Conservation (phyloP, 164 flowering plant species). For the Nymphaea thermarum region DNA sequence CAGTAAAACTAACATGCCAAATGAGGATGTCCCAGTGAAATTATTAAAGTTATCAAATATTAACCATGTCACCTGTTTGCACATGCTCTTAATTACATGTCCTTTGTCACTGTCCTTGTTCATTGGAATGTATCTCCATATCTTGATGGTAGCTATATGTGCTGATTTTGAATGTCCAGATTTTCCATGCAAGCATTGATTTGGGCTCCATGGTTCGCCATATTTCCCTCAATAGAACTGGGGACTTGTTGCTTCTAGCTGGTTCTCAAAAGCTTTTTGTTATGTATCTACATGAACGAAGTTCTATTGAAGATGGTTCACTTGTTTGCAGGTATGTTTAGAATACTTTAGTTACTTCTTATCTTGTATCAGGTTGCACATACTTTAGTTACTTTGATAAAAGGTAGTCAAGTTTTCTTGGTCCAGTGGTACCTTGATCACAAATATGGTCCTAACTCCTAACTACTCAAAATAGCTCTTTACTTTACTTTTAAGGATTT, state of each 20-base stretch:
- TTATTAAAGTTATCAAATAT: too few species aligned
- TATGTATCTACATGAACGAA: conserved; percentile 58
- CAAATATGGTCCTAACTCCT: too few species aligned
- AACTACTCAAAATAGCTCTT: too few species aligned
- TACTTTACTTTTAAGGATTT: too few species aligned
- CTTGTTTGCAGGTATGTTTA: conserved; percentile 54
- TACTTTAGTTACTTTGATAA: not conserved
- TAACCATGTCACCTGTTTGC: too few species aligned
- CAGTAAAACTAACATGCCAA: too few species aligned
- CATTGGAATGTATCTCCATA: too few species aligned
- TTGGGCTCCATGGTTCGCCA: conserved; percentile 37
- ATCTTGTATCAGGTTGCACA: not conserved
- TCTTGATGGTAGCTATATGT: not conserved
- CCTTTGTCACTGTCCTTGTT: too few species aligned
- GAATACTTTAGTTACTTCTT: not conserved
- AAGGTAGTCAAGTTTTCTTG: too few species aligned
- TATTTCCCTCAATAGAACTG: conserved; percentile 57
- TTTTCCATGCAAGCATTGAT: conserved; percentile 42
- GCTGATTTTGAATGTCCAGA: conserved; percentile 26
- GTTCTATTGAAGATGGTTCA: conserved; percentile 32
- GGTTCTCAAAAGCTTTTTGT: conserved; percentile 47
- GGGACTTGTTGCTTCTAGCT: conserved; percentile 52
- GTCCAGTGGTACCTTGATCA: too few species aligned
- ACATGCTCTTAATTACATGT: too few species aligned
- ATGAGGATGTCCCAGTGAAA: too few species aligned